Conservation (phyloP, 169 alveolate genomes). For the Plasmodium knowlesi region DNA sequence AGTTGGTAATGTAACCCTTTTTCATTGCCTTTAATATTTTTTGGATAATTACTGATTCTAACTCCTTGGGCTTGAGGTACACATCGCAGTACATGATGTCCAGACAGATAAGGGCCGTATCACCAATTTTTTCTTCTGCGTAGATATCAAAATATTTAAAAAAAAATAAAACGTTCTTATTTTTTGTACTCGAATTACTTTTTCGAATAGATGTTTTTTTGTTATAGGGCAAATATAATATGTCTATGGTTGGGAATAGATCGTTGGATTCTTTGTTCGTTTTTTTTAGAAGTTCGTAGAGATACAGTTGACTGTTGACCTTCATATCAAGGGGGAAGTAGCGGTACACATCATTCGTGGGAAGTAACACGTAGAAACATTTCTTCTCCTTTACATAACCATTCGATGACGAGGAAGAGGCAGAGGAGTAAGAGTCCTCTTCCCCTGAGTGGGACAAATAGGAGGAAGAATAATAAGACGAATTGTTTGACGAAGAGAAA, state of each 20-base stretch:
- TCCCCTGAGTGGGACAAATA: neutral
- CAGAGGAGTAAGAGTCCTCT: constrained; percentile 10
- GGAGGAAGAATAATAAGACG: constrained; percentile 3
- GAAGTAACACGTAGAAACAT: constrained; percentile 44
- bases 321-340: constrained; percentile 55
- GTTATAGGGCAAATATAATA: constrained; percentile 56
- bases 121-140: constrained; percentile 38
- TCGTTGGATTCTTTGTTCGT: constrained; percentile 64
- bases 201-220: constrained; percentile 19
- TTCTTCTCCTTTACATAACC: constrained; percentile 22
- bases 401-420: constrained; percentile 39
- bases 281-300: constrained; percentile 52
- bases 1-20: constrained; percentile 42
- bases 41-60: constrained; percentile 17
- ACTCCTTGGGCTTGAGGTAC: constrained; percentile 48
- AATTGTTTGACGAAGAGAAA: neutral
- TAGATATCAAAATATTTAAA: constrained; percentile 74
- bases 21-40: constrained; percentile 62
- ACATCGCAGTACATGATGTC: constrained; percentile 47
- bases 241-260: constrained; percentile 63
- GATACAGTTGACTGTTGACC: constrained; percentile 11
- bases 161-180: constrained; percentile 16
- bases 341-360: constrained; percentile 38
- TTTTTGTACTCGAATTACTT: neutral
- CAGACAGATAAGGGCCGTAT: constrained; percentile 35